Evolutionary conservation across 108 stramenopile genomes (phyloP), one percentile per base, ranked within the genome.

Genomic region (Skeletonema potamos): DNA sequence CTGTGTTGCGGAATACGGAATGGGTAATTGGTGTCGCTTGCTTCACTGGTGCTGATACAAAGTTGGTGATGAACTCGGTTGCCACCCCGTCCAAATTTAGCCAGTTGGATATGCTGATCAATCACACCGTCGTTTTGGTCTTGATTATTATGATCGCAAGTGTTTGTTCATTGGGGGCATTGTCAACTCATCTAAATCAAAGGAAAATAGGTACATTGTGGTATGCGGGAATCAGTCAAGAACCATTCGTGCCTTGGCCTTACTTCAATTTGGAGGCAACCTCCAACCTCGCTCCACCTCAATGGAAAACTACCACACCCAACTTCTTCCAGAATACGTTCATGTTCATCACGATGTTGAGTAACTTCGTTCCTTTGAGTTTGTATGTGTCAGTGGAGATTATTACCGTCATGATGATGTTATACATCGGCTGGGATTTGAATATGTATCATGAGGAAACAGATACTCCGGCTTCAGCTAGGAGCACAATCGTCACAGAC

Each of bases 21-120:
- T 98, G 96, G 97, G 96, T 87, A 12, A 86, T 98, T 64, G 97
- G 97, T 17, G 54, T 98, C 4, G 96, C 96, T 33, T 96, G 91
- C 60, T 98, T 96, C 76, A 98, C 99, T 15, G 99, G 99, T 27
- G 79, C 77, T 10, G 97, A 99, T 67, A 97, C 97, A 6, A 98
- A 98, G 72, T 70, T 99, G 18, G 89, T 94, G 13, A 85, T 86
- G 80, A 98, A 98, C 72, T 91, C 95, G 17, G 82, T 97, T 33
- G 85, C 90, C 6, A 87, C 93, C 13, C 97, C 96, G 10, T 89
- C 93, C 57, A 98, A 98, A 77, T 93, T 97, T 65, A 92, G 92
- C 74, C 87, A 89, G 34, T 64, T 98, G 27, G 99, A 99, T 66
- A 61, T 65, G 36, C 66, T 95, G 41, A 91, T 91, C 71, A 92